A percentile compares a stretch with the other conserved stretches of the same genome.
Evolutionary conservation across 2,329 filamentous ascomycete species (phyloP).

Genomic region (Hypomyces perniciosus): DNA sequence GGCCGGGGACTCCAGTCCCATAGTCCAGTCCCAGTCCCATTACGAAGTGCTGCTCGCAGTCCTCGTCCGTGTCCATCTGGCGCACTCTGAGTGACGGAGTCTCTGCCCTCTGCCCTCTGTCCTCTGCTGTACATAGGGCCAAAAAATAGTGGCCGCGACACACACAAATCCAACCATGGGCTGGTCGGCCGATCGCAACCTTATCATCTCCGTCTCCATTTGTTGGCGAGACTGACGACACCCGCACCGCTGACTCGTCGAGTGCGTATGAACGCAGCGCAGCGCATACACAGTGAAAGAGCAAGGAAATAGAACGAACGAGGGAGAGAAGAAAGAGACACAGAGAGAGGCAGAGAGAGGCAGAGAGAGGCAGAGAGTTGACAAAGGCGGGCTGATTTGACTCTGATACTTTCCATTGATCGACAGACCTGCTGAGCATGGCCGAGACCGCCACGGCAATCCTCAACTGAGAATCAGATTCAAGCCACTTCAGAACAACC

Average conservation of each 20-base stretch:
- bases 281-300: not conserved
- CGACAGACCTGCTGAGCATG: not conserved
- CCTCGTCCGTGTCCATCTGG: too few species aligned
- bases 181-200: constrained; percentile 9
- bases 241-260: not conserved
- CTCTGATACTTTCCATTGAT: not conserved
- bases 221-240: constrained; percentile 1
- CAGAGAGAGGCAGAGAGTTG: not conserved
- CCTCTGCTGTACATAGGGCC: not conserved
- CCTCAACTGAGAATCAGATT: not conserved
- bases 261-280: not conserved
- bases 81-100: too few species aligned
- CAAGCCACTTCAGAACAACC: constrained; percentile 3
- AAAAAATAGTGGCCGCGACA: not conserved
- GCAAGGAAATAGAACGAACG: not conserved
- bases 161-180: constrained; percentile 5
- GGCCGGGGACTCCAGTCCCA: too few species aligned
- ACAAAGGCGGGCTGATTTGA: too few species aligned
- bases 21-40: too few species aligned
- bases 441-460: not conserved
- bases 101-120: too few species aligned
- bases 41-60: too few species aligned
- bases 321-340: not conserved
- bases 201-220: constrained; percentile 1
- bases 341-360: too few species aligned